Conservation (phyloP, 768 basidiomycete genomes). For the Termitomyces sp. region DNA sequence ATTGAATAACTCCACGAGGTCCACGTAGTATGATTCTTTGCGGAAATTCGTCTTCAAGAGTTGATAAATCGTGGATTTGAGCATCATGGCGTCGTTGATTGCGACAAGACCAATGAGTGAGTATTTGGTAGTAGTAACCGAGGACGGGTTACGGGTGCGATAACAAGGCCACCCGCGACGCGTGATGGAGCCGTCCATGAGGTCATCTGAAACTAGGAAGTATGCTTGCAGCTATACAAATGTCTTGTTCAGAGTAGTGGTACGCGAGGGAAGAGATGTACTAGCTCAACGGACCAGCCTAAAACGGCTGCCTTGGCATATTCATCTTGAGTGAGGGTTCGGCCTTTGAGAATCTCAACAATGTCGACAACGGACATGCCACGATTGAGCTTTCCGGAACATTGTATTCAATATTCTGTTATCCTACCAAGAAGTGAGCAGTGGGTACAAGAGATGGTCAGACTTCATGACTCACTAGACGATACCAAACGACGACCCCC, state of each 20-base stretch:
- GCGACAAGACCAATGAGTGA: constrained; percentile 73
- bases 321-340: constrained; percentile 69
- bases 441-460: neutral
- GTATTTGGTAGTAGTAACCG: constrained; percentile 10
- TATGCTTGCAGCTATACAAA: constrained; percentile 82
- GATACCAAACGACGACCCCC: constrained; percentile 83
- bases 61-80: constrained; percentile 90
- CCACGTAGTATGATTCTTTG: constrained; percentile 73
- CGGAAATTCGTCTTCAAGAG: constrained; percentile 88
- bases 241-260: neutral
- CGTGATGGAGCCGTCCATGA: constrained; percentile 95
- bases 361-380: constrained; percentile 94
- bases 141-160: constrained; percentile 24
- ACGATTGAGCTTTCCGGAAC: constrained; percentile 92
- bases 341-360: constrained; percentile 80
- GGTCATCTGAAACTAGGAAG: constrained; percentile 95
- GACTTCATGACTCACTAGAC: constrained; percentile 49
- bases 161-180: constrained; percentile 96
- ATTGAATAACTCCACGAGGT: constrained; percentile 88
- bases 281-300: constrained; percentile 95
- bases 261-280: constrained; percentile 31
- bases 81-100: constrained; percentile 95
- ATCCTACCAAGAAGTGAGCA: constrained; percentile 33
- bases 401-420: constrained; percentile 89
- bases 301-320: constrained; percentile 85